These are phyloP conservation scores for Penicillium sp. DNA, from an alignment of 2,329 filamentous ascomycete genomes.

Conservation along the genomic window DNA sequence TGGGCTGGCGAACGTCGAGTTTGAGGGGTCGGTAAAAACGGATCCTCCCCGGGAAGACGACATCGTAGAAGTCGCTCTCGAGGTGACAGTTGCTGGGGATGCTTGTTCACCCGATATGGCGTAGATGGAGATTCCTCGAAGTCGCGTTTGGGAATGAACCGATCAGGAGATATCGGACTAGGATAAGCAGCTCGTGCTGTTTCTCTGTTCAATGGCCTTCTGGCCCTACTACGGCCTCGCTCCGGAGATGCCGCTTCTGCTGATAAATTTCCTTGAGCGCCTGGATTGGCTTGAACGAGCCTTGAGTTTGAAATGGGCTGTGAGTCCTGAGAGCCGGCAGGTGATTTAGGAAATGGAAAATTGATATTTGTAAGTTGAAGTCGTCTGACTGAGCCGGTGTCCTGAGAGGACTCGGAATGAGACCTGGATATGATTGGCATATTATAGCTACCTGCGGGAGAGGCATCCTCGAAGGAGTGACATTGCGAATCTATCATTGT, in stretches of 20 bases:
- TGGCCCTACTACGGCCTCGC: constrained; percentile 18
- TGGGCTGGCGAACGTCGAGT: constrained; percentile 12
- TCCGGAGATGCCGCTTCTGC: not conserved
- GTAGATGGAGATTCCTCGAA: constrained; percentile 45
- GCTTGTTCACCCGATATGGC: constrained; percentile 56
- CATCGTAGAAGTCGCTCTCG: constrained; percentile 50
- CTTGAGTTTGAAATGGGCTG: constrained; percentile 1
- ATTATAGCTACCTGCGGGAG: constrained; percentile 12
- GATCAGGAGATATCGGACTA: constrained; percentile 50
- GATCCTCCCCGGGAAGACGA: constrained; percentile 49
- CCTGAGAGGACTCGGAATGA: constrained; percentile 11
- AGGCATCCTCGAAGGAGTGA: constrained; percentile 27
- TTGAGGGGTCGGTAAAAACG: constrained; percentile 51
- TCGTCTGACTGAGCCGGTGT: constrained; percentile 1
- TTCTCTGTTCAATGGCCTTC: constrained; percentile 13
- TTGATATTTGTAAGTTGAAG: constrained; percentile 20
- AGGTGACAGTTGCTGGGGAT: constrained; percentile 45
- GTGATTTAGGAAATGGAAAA: constrained; percentile 16
- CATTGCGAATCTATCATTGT: constrained; percentile 27
- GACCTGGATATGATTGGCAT: constrained; percentile 13
- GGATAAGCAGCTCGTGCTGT: constrained; percentile 12
- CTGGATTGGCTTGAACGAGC: not conserved
- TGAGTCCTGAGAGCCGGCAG: constrained; percentile 9
- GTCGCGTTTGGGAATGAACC: constrained; percentile 57
- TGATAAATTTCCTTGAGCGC: constrained; percentile 14